Evolutionary conservation across 116 monocot genomes (phyloP).

Genomic region (Zostera marina): DNA sequence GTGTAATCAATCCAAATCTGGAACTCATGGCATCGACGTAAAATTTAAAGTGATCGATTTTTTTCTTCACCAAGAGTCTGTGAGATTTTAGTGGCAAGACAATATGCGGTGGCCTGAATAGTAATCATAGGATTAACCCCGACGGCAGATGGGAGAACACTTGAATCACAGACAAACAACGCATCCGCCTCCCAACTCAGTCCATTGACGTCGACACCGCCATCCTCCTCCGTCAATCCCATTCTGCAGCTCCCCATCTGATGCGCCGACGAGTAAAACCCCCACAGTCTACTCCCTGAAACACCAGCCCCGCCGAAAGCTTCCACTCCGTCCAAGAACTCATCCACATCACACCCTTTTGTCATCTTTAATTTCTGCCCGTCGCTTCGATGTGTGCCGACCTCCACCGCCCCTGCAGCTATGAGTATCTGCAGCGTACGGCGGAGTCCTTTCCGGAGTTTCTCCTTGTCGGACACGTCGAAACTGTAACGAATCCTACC

Average conservation of each 20-base stretch:
- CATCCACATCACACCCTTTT: slow-evolving; percentile 45
- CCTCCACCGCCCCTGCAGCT: slow-evolving; percentile 71
- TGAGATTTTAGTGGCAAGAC: slow-evolving; percentile 38
- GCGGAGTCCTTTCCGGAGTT: slow-evolving; percentile 29
- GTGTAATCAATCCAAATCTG: too few relatives aligned
- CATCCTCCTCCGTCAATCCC: slow-evolving; percentile 38
- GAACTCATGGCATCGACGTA: too few relatives aligned
- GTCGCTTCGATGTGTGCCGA: slow-evolving; percentile 76
- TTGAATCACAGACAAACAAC: slow-evolving; percentile 76
- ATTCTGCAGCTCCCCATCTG: slow-evolving; percentile 95
- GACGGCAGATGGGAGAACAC: slow-evolving; percentile 61
- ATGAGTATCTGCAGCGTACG: slow-evolving; percentile 46
- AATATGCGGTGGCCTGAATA: slow-evolving; percentile 58
- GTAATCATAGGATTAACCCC: slow-evolving; percentile 98
- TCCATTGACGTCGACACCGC: slow-evolving; percentile 60
- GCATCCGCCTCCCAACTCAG: slow-evolving; percentile 68
- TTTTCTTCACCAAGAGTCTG: too few relatives aligned
- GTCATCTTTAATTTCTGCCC: slow-evolving; percentile 39
- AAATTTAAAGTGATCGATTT: too few relatives aligned
- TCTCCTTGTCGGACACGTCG: slow-evolving; percentile 36
- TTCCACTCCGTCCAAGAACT: slow-evolving; percentile 51
- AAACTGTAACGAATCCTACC: slow-evolving; percentile 32
- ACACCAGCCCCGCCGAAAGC: slow-evolving; percentile 23
- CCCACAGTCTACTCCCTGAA: slow-evolving; percentile 28
- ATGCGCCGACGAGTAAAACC: slow-evolving; percentile 51